Conservation (phyloP, 805 yeast species). For the Candida anglica region DNA sequence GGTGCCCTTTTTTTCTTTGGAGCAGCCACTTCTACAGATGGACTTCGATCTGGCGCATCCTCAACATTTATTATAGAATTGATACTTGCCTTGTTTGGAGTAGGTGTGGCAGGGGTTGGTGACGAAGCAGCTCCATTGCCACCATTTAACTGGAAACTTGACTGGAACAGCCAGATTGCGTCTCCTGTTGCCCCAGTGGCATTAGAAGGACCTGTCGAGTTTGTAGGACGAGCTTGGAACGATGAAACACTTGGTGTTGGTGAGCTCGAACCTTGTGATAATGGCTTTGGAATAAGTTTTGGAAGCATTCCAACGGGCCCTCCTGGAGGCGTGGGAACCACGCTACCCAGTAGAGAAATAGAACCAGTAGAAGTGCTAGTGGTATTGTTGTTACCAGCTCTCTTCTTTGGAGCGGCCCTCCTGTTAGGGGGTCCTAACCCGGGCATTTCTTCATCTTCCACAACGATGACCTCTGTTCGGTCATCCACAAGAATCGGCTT, state of each 20-base stretch:
- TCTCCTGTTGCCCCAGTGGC: constrained; percentile 11
- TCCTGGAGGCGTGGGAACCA: background rate
- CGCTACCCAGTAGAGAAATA: too few species aligned
- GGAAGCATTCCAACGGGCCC: constrained; percentile 9
- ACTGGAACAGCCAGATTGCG: constrained; percentile 27
- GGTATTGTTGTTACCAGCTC: too few species aligned
- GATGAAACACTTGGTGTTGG: constrained; percentile 5
- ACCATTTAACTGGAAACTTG: constrained; percentile 1
- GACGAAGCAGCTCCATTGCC: too few species aligned
- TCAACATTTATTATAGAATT: constrained; percentile 38
- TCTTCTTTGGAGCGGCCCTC: constrained; percentile 4
- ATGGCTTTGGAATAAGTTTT: constrained; percentile 8
- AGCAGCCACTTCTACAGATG: background rate
- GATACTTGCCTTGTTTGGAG: constrained; percentile 32
- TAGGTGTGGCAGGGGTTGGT: constrained; percentile 3
- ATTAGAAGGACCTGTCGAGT: background rate
- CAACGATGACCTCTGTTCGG: constrained; percentile 1
- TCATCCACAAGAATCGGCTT: constrained; percentile 3
- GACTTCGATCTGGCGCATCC: constrained; percentile 15
- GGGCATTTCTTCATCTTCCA: constrained; percentile 7
- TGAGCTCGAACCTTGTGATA: constrained; percentile 4
- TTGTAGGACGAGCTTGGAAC: background rate
- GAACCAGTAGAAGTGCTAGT: too few species aligned
- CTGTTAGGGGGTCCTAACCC: constrained; percentile 7
- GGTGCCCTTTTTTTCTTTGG: constrained; percentile 9